phyloP scores from a whole-genome alignment of 257 asterid species.

The Forsythia suspensa region DNA sequence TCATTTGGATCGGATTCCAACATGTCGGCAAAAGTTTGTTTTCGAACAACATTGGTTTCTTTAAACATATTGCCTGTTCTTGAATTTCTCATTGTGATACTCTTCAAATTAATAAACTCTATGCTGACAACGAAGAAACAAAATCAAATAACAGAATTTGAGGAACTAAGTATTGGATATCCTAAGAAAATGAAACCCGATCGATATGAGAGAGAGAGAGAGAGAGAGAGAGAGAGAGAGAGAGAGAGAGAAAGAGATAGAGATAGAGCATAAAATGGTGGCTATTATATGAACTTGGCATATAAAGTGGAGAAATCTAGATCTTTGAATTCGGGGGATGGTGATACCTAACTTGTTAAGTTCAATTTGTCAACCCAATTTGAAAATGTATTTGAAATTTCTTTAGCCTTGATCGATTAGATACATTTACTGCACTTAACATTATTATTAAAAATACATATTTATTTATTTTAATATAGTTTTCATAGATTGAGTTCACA shows the following conservation, averaged over 20 bases:
- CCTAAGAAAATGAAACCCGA: too few species aligned
- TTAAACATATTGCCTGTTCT: neutral
- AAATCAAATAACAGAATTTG: neutral
- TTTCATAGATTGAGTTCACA: too few species aligned
- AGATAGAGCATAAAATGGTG: neutral
- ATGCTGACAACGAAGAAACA: neutral
- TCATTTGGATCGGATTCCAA: conserved; percentile 23
- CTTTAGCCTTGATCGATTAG: neutral
- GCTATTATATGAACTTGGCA: neutral
- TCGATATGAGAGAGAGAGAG: neutral
- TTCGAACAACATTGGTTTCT: conserved; percentile 1
- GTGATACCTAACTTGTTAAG: neutral
- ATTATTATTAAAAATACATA: too few species aligned
- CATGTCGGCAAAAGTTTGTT: conserved; percentile 14
- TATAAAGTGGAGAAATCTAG: neutral
- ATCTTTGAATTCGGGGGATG: neutral
- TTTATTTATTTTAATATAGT: too few species aligned
- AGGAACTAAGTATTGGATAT: neutral
- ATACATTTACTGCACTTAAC: too few species aligned
- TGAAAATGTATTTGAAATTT: neutral
- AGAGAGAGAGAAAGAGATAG: neutral
- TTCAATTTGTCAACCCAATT: neutral
- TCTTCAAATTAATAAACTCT: neutral
- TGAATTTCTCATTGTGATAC: neutral
- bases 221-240: neutral